phyloP scores from a whole-genome alignment of 1,139 yeast species.

The Candida smagusa region DNA sequence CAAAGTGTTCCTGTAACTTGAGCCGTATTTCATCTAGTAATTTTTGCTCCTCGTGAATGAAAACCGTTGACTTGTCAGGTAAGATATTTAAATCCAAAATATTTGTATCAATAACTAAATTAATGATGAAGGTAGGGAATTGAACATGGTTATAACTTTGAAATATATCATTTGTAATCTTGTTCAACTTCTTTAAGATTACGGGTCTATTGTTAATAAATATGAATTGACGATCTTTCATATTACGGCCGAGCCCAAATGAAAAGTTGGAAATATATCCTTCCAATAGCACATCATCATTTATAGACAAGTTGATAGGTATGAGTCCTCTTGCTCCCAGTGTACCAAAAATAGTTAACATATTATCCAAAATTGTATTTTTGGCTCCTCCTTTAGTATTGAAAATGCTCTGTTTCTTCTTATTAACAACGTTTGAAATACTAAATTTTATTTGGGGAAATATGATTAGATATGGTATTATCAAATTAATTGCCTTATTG shows the following conservation, averaged over 20 bases:
- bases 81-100: constrained; percentile 80
- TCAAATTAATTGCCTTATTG: constrained; percentile 54
- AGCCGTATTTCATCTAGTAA: constrained; percentile 52
- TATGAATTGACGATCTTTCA: constrained; percentile 71
- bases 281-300: constrained; percentile 25
- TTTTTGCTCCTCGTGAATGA: constrained; percentile 62
- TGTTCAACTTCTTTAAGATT: constrained; percentile 49
- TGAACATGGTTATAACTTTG: constrained; percentile 69
- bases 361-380: constrained; percentile 42
- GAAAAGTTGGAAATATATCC: constrained; percentile 77
- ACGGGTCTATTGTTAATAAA: constrained; percentile 80
- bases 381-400: constrained; percentile 45
- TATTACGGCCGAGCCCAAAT: constrained; percentile 64
- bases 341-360: constrained; percentile 69
- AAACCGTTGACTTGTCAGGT: constrained; percentile 79
- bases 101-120: constrained; percentile 51
- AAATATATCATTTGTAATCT: constrained; percentile 70
- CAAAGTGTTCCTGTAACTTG: constrained; percentile 39
- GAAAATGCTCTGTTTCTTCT: constrained; percentile 49
- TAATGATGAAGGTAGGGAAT: constrained; percentile 66
- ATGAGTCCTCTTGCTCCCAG: constrained; percentile 57
- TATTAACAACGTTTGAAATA: constrained; percentile 51
- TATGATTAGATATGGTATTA: constrained; percentile 71
- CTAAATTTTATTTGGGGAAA: constrained; percentile 54
- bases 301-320: constrained; percentile 34